Percentiles rank a stretch among this genome's conserved stretches.
Conservation (phyloP, 768 basidiomycete genomes). For the Pleurotus djamor region DNA sequence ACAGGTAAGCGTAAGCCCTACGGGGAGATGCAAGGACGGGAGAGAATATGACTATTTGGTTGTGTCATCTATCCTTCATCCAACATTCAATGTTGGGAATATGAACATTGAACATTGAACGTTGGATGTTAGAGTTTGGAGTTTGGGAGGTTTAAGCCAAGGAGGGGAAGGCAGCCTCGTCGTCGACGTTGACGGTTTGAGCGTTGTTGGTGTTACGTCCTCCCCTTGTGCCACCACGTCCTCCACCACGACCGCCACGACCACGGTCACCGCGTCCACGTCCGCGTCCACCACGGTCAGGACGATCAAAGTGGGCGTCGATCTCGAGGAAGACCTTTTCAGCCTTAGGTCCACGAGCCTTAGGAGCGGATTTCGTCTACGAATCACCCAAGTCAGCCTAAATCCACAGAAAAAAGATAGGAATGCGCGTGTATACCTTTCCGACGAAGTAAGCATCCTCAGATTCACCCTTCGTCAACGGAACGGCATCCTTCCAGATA, state of each 20-base stretch:
- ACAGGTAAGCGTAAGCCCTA: too few relatives aligned
- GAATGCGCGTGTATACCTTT: slow-evolving; percentile 55
- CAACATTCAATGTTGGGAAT: not conserved
- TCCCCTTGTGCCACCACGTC: slow-evolving; percentile 35
- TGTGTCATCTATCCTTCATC: too few relatives aligned
- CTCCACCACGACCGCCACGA: slow-evolving; percentile 42
- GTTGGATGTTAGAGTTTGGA: not conserved
- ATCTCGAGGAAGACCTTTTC: slow-evolving; percentile 93
- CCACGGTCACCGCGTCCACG: slow-evolving; percentile 37
- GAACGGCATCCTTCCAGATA: slow-evolving; percentile 71
- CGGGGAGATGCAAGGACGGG: too few relatives aligned
- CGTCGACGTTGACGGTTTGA: slow-evolving; percentile 67
- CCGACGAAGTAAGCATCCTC: slow-evolving; percentile 82
- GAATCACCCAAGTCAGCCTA: too few relatives aligned
- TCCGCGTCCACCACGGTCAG: slow-evolving; percentile 64
- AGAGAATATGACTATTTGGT: too few relatives aligned
- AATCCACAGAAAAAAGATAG: too few relatives aligned
- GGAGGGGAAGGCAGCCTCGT: slow-evolving; percentile 88
- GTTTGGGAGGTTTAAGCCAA: slow-evolving; percentile 44
- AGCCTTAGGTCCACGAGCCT: slow-evolving; percentile 75
- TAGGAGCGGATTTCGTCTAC: slow-evolving; percentile 68
- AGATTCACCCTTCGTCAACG: slow-evolving; percentile 67
- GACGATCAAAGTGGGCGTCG: slow-evolving; percentile 85
- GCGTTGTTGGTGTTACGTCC: slow-evolving; percentile 38
- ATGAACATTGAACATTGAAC: not conserved